Conservation (phyloP, 2,329 filamentous ascomycete genomes). For the Xylaria sp. region DNA sequence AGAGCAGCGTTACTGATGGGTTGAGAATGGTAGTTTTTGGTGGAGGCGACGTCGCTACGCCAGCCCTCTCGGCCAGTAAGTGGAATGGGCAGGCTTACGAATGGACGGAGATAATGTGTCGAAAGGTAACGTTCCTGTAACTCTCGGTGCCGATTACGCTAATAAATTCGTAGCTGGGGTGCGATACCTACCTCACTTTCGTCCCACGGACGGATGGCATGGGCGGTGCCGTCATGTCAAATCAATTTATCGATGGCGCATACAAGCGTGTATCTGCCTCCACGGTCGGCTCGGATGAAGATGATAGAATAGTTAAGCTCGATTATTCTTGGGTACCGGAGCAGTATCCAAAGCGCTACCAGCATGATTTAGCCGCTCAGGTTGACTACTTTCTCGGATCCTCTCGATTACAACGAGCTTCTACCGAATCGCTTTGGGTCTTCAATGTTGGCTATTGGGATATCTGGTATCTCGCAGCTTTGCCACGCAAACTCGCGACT, state of each 20-base stretch:
- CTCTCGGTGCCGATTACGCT: slow-evolving; percentile 11
- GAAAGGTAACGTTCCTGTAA: slow-evolving; percentile 53
- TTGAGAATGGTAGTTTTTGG: slow-evolving; percentile 65
- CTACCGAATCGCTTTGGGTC: slow-evolving; percentile 64
- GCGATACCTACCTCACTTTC: slow-evolving; percentile 59
- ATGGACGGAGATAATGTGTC: slow-evolving; percentile 63
- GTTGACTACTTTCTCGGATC: slow-evolving; percentile 59
- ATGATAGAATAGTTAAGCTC: slow-evolving; percentile 4
- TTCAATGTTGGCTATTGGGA: slow-evolving; percentile 67
- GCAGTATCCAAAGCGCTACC: slow-evolving; percentile 56
- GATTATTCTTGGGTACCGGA: slow-evolving; percentile 59
- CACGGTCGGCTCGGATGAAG: neutral
- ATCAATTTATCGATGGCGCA: slow-evolving; percentile 62
- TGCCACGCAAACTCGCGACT: slow-evolving; percentile 56
- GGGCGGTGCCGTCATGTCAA: slow-evolving; percentile 67
- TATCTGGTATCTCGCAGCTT: slow-evolving; percentile 62
- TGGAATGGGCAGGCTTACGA: slow-evolving; percentile 34
- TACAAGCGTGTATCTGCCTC: slow-evolving; percentile 48
- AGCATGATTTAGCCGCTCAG: slow-evolving; percentile 59
- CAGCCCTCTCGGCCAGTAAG: slow-evolving; percentile 43
- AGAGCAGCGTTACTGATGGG: slow-evolving; percentile 44
- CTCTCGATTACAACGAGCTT: slow-evolving; percentile 49
- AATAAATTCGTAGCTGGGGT: slow-evolving; percentile 56
- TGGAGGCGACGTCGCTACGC: slow-evolving; percentile 59
- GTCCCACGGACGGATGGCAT: slow-evolving; percentile 58